Base-by-base conservation (phyloP, 1,139 yeast genomes). In the Geotrichum australiense region DNA sequence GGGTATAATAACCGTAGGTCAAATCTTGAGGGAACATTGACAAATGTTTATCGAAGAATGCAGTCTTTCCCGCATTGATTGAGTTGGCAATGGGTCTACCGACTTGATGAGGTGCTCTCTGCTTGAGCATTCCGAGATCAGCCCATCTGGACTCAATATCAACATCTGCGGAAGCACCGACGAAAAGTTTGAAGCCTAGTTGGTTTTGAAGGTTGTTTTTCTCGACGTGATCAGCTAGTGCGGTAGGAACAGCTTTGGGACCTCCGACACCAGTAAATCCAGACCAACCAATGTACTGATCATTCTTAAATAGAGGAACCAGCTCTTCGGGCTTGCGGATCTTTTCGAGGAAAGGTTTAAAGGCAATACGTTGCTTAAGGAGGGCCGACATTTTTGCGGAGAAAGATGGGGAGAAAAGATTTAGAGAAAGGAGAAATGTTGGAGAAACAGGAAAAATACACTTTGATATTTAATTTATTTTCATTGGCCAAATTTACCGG, bases 181-280 rank as follows among this genome's bases (percentile, higher is more conserved):
- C 96, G 61, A 89, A 87, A 59, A 91, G 73, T 62, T 89, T 82
- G 74, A 91, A 91, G 33, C 78, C 86, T 45, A 86, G 65, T 62
- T 89, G 71, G 21, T 95, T 95, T 64, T 87, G 91, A 50, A 91
- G 72, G 54, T 79, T 75, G 68, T 89, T 82, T 57, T 80, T 72
- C 63, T 85, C 94, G 46, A 89, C 97, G 59, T 89, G 89, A 50
- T 86, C 80, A 19, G 85, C 94, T 42, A 91, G 63, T 1, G 95
- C 96, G 15, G 76, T 73, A 41, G 98, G 97, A 24, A 91, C 73
- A 18, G 76, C 95, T 64, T 91, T 91, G 51, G 98, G 97, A 4
- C 96, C 93, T 57, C 97, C 97, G 41, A 91, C 97, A 57, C 96
- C 98, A 25, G 98, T 89, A 70, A 91, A 91, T 37, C 98, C 98